Evolutionary conservation across 1,284 basidiomycete genomes (phyloP), one percentile per base, ranked within the genome.

Genomic region (Microbotryum silenes-acaulis): DNA sequence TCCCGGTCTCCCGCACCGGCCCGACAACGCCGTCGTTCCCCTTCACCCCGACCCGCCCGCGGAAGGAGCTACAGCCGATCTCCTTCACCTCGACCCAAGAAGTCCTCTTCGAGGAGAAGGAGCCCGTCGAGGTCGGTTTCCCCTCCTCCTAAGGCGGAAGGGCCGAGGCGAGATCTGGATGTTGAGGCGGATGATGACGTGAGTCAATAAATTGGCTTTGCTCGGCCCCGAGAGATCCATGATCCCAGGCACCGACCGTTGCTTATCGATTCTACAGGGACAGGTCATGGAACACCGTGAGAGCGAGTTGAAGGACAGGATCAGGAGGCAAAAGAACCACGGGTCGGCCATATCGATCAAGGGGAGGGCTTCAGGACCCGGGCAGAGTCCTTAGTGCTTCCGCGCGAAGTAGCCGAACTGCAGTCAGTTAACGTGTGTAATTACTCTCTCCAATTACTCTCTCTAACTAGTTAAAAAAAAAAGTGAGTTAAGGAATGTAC

Each of bases 281-380:
- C 20, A 54, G 51, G 25, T 18, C 1, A 33, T 66, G 21, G 4
- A 53, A 8, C 51, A 51, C 14, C 57, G 63, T 16, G 65, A 67
- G 37, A 37, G 29, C 21, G 63, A 65, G 45, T 51, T 67, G 25
- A 65, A 59, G 54, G 66, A 67, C 33, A 61, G 59, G 8, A 29
- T 67, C 8, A 25, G 65, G 48, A 60, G 59, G 51, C 59, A 63
- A 29, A 68, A 68, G 49, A 42, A 42, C 37, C 37, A 42, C 9
- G 37, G 37, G 4, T 42, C 37, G 37, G 37, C 37, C 37, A 42
- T 42, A 14, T 42, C 37, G 37, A 42, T 42, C 37, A 42, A 42
- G 37, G 37, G 37, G 37, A 42, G 37, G 37, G 37, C 37, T 16
- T 42, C 37, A 18, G 37, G 37, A 6, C 12, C 37, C 16, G 37